Percentiles rank a stretch among this genome's conserved stretches.
These are phyloP conservation scores for Nitzschia sp. DNA, from an alignment of 108 stramenopile species.

Conservation along the genomic window DNA sequence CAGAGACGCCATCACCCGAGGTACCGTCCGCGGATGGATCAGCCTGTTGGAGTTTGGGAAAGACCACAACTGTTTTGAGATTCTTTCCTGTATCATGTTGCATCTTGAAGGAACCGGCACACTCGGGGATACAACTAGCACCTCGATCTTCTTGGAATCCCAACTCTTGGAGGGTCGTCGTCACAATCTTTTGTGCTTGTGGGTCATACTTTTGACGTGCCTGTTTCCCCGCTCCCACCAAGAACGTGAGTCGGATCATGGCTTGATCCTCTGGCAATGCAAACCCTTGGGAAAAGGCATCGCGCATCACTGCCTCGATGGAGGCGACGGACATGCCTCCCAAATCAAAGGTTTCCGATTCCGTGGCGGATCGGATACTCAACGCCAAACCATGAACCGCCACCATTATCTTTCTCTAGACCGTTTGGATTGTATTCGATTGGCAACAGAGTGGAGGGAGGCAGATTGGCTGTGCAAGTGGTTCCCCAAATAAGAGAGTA, in stretches of 20 bases:
- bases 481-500: too few relatives aligned
- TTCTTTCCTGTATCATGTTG: slow-evolving; percentile 98
- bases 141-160: slow-evolving; percentile 88
- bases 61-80: slow-evolving; percentile 90
- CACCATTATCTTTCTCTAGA: neutral
- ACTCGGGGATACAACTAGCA: slow-evolving; percentile 77
- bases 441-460: too few relatives aligned
- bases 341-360: slow-evolving; percentile 79
- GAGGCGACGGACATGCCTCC: slow-evolving; percentile 56
- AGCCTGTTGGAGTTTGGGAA: slow-evolving; percentile 62
- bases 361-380: slow-evolving; percentile 66
- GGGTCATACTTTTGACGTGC: slow-evolving; percentile 85
- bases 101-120: slow-evolving; percentile 83
- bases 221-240: slow-evolving; percentile 87
- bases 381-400: slow-evolving; percentile 67
- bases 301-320: slow-evolving; percentile 52
- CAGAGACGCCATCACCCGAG: neutral
- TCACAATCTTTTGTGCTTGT: slow-evolving; percentile 69
- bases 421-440: neutral
- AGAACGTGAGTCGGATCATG: slow-evolving; percentile 89
- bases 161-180: slow-evolving; percentile 64
- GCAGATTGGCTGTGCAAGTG: too few relatives aligned
- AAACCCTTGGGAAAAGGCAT: slow-evolving; percentile 64
- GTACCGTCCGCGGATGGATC: neutral
- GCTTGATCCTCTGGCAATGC: slow-evolving; percentile 27